phyloP scores from a whole-genome alignment of 169 alveolate species.

The Amoebophrya sp. region DNA sequence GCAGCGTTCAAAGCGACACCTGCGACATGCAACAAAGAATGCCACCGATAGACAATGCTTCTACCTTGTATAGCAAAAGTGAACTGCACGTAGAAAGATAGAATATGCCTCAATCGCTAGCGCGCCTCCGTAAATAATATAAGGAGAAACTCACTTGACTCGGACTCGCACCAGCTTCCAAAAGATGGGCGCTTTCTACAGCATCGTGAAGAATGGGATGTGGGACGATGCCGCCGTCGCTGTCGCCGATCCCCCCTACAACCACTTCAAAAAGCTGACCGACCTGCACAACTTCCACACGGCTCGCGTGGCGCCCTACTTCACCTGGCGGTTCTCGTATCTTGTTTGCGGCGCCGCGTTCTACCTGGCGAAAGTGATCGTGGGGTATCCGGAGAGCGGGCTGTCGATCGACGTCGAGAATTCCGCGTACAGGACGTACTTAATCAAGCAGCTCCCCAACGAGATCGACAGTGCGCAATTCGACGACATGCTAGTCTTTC shows the following conservation, averaged over 20 bases:
- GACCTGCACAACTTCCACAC: neutral
- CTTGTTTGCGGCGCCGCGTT: neutral
- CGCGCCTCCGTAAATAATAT: too few species aligned
- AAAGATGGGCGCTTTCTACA: neutral
- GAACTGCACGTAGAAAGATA: too few species aligned
- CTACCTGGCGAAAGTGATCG: neutral
- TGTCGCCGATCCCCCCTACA: neutral
- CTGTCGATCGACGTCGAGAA: neutral
- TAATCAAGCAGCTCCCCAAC: neutral
- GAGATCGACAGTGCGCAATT: neutral
- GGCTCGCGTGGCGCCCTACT: neutral
- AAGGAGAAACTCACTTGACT: too few species aligned
- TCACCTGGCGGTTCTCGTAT: neutral
- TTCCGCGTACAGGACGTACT: neutral
- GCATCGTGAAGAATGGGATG: neutral
- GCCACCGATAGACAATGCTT: too few species aligned
- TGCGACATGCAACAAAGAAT: too few species aligned
- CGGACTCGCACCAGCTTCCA: too few species aligned
- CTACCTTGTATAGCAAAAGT: too few species aligned
- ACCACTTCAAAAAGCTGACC: too few species aligned
- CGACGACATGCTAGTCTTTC: neutral
- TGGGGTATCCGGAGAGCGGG: neutral
- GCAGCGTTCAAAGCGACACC: too few species aligned
- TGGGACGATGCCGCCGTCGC: conserved; percentile 1
- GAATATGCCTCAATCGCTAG: too few species aligned